Evolutionary conservation across 2,329 filamentous ascomycete species (phyloP).

Genomic region (Decorospora gaudefroyi): DNA sequence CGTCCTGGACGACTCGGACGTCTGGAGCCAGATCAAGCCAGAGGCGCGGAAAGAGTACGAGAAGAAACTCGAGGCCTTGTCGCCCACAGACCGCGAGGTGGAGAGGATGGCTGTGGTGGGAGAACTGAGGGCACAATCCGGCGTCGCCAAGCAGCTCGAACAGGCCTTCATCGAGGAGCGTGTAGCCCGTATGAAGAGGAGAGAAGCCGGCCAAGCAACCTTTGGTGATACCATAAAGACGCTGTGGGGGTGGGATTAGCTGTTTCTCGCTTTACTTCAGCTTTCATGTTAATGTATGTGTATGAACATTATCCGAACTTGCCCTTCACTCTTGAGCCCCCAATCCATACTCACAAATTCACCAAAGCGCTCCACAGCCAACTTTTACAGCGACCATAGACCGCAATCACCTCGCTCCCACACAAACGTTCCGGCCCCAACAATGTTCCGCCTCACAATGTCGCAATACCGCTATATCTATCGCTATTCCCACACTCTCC

Average conservation of each 20-base stretch:
- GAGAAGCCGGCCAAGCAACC: constrained; percentile 43
- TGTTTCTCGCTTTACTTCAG: no score
- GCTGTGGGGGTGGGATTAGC: constrained; percentile 45
- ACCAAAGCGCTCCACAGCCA: no score
- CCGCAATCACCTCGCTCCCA: no score
- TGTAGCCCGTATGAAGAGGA: constrained; percentile 43
- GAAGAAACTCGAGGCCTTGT: constrained; percentile 38
- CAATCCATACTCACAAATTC: no score
- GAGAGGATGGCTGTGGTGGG: constrained; percentile 43
- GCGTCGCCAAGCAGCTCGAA: constrained; percentile 42
- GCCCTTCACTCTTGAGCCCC: no score
- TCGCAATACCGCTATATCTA: no score
- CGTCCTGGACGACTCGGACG: constrained; percentile 21
- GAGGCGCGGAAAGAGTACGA: constrained; percentile 40
- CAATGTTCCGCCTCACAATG: no score
- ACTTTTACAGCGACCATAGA: no score
- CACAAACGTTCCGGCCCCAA: no score
- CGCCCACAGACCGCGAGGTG: constrained; percentile 39
- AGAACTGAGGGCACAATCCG: constrained; percentile 39
- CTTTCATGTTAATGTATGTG: constrained; percentile 6
- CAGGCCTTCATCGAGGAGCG: constrained; percentile 43
- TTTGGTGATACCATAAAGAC: constrained; percentile 47
- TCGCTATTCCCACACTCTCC: no score
- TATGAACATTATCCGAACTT: background rate
- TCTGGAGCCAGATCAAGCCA: constrained; percentile 42